These are phyloP conservation scores for Podospora tetraspora DNA, from an alignment of 495 filamentous ascomycete genomes.

Conservation along the genomic window DNA sequence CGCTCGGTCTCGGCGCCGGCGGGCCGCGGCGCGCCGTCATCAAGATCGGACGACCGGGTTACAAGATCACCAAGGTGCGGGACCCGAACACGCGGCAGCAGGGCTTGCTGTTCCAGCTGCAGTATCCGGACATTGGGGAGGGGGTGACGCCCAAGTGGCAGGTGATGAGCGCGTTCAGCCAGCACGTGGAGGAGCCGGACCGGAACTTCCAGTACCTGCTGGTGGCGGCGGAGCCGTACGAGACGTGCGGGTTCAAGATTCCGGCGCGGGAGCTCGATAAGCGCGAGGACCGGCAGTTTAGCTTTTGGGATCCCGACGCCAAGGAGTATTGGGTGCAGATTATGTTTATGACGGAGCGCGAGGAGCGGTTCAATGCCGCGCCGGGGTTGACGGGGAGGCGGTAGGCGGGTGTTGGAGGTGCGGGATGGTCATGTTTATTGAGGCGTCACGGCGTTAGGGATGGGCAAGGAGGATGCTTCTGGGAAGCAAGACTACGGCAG, in stretches of 20 bases:
- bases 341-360: conserved; percentile 97
- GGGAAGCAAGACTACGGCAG: not conserved
- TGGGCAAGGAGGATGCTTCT: not conserved
- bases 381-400: conserved; percentile 65
- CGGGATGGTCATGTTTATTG: not conserved
- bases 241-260: conserved; percentile 93
- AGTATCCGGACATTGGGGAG: conserved; percentile 84
- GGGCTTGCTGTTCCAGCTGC: conserved; percentile 88
- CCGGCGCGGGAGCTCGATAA: conserved; percentile 93
- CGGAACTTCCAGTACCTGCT: conserved; percentile 91
- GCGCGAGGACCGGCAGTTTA: conserved; percentile 75
- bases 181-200: conserved; percentile 93
- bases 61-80: conserved; percentile 94
- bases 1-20: conserved; percentile 31
- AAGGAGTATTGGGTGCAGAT: conserved; percentile 99
- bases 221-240: conserved; percentile 95
- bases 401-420: conserved; percentile 6
- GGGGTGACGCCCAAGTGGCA: conserved; percentile 75
- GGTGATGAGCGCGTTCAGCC: conserved; percentile 96
- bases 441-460: not conserved
- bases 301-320: conserved; percentile 90
- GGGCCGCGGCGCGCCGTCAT: conserved; percentile 78
- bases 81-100: conserved; percentile 88
- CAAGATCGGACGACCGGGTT: conserved; percentile 94
- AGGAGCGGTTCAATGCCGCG: conserved; percentile 91